These are phyloP conservation scores for Ilex aquifolium DNA, from an alignment of 257 asterid genomes.

Conservation along the genomic window DNA sequence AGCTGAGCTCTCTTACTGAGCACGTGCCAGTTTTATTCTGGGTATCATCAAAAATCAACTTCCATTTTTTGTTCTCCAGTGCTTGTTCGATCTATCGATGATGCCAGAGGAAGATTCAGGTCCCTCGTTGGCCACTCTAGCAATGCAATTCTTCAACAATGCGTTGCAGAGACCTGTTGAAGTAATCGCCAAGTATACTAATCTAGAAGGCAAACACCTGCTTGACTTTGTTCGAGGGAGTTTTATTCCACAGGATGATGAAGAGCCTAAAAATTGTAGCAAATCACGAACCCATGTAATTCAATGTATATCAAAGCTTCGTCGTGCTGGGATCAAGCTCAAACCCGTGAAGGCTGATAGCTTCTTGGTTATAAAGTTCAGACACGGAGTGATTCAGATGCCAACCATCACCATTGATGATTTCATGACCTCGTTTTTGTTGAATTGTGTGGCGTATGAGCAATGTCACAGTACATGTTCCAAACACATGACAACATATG, in stretches of 20 bases:
- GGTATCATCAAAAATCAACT: no score
- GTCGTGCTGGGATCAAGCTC: constrained; percentile 60
- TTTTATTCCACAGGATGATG: constrained; percentile 41
- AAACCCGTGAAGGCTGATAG: constrained; percentile 37
- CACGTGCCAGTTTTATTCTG: no score
- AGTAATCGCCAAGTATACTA: constrained; percentile 18
- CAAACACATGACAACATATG: constrained; percentile 76
- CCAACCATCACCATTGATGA: constrained; percentile 69
- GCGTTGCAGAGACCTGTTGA: constrained; percentile 42
- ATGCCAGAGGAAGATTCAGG: constrained; percentile 32
- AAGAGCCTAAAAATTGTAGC: constrained; percentile 14
- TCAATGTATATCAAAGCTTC: constrained; percentile 61
- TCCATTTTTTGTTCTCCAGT: constrained; percentile 61
- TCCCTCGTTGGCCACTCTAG: constrained; percentile 30
- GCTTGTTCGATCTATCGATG: constrained; percentile 49
- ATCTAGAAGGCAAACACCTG: constrained; percentile 47
- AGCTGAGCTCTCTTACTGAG: no score
- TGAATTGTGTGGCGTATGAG: constrained; percentile 87
- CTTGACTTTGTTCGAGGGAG: constrained; percentile 78
- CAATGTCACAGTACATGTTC: constrained; percentile 61
- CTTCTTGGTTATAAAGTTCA: constrained; percentile 49
- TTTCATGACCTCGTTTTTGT: constrained; percentile 60
- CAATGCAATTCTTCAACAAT: constrained; percentile 52
- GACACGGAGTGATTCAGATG: constrained; percentile 62
- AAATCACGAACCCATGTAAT: constrained; percentile 38